Percentiles rank a stretch among this genome's conserved stretches.
phyloP scores from a whole-genome alignment of 768 basidiomycete species.

The Gyrodon lividus region DNA sequence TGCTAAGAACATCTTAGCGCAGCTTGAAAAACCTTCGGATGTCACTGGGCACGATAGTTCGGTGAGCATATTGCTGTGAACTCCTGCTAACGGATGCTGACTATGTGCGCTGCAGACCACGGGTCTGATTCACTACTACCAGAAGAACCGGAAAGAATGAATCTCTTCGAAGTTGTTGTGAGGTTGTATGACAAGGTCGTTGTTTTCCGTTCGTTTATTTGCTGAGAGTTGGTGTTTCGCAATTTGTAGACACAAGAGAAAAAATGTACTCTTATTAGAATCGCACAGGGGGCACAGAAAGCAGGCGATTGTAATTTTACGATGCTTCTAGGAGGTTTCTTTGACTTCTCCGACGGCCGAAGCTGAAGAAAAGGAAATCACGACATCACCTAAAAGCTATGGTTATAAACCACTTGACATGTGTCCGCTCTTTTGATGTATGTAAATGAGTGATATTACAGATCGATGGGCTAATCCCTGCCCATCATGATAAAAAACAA shows the following conservation, averaged over 20 bases:
- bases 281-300: not conserved
- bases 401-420: too few species aligned
- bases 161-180: constrained; percentile 18
- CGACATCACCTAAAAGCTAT: too few species aligned
- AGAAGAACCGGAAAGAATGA: constrained; percentile 80
- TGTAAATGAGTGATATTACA: too few species aligned
- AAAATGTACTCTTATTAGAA: constrained; percentile 5
- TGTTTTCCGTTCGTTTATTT: constrained; percentile 10
- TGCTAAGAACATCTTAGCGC: constrained; percentile 92
- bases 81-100: constrained; percentile 3
- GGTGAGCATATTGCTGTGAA: constrained; percentile 28
- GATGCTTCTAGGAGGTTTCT: too few species aligned
- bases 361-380: too few species aligned
- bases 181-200: constrained; percentile 29
- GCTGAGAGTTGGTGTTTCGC: constrained; percentile 25
- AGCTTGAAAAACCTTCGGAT: constrained; percentile 76
- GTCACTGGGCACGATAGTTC: constrained; percentile 91
- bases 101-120: constrained; percentile 60
- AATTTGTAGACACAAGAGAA: not conserved
- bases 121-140: constrained; percentile 96
- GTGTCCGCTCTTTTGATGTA: too few species aligned
- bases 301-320: constrained; percentile 9
- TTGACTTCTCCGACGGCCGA: too few species aligned
- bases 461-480: too few species aligned
- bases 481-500: too few species aligned